Conservation (phyloP, 352 stramenopile genomes). For the Blastocystis sp. region DNA sequence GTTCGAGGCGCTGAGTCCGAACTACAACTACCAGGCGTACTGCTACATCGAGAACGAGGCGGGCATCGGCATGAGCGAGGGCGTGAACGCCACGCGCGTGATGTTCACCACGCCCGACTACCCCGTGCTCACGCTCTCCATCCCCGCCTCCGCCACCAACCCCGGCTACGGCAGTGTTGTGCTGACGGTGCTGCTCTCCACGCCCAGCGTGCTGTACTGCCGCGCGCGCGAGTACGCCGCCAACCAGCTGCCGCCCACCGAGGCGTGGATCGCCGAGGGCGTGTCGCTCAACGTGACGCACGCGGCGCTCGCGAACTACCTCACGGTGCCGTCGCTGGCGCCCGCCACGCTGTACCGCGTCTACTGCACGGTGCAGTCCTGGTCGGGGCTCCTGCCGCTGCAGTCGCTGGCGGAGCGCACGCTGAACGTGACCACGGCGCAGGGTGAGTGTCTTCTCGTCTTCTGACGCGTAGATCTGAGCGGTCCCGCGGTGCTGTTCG, state of each 20-base stretch:
- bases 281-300: not conserved
- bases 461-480: not conserved
- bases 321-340: not conserved
- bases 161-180: not conserved
- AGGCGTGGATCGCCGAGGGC: conserved; percentile 34
- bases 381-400: not conserved
- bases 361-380: not conserved
- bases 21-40: conserved; percentile 52
- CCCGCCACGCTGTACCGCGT: not conserved
- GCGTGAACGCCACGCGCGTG: not conserved
- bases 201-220: not conserved
- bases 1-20: not conserved
- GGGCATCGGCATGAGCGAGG: not conserved
- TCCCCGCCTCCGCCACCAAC: not conserved
- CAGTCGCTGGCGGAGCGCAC: conserved; percentile 23
- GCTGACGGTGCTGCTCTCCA: conserved; percentile 14
- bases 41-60: conserved; percentile 39
- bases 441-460: not conserved
- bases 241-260: conserved; percentile 40
- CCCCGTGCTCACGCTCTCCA: not conserved
- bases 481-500: conserved; percentile 26
- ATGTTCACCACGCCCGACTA: conserved; percentile 42
- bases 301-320: conserved; percentile 26
- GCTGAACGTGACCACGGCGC: not conserved
- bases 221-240: not conserved